Conservation (phyloP, 768 basidiomycete species). For the Paxillus ammoniavirescens region DNA sequence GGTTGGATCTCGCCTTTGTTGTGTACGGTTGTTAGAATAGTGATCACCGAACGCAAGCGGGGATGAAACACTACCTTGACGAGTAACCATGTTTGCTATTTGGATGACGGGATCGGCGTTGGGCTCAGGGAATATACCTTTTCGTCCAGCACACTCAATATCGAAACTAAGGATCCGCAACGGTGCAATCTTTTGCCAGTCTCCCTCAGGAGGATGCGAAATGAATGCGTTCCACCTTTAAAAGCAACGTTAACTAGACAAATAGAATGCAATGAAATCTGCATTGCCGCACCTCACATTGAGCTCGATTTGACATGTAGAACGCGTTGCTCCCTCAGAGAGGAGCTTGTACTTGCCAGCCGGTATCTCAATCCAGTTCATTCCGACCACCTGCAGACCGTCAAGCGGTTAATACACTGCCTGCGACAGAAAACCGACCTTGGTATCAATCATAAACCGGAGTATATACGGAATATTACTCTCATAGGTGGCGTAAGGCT, state of each 20-base stretch:
- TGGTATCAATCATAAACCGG: slow-evolving; percentile 97
- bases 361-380: slow-evolving; percentile 98
- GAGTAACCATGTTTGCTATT: slow-evolving; percentile 98
- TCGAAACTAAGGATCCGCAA: slow-evolving; percentile 95
- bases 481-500: slow-evolving; percentile 73
- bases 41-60: not conserved
- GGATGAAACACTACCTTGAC: slow-evolving; percentile 65
- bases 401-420: not conserved
- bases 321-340: slow-evolving; percentile 56
- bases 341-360: slow-evolving; percentile 75
- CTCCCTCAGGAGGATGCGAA: slow-evolving; percentile 88
- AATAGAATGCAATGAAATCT: not conserved
- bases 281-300: slow-evolving; percentile 55
- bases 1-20: slow-evolving; percentile 83
- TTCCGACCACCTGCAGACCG: slow-evolving; percentile 76
- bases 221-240: slow-evolving; percentile 79
- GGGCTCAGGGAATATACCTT: slow-evolving; percentile 96
- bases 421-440: slow-evolving; percentile 45
- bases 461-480: slow-evolving; percentile 91
- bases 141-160: slow-evolving; percentile 98
- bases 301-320: slow-evolving; percentile 89
- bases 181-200: slow-evolving; percentile 91
- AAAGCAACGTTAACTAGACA: slow-evolving; percentile 5
- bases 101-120: slow-evolving; percentile 93
- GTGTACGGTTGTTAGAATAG: slow-evolving; percentile 2